These are phyloP conservation scores for Bauhinia variegata DNA, from an alignment of 306 rosid genomes.

Conservation along the genomic window DNA sequence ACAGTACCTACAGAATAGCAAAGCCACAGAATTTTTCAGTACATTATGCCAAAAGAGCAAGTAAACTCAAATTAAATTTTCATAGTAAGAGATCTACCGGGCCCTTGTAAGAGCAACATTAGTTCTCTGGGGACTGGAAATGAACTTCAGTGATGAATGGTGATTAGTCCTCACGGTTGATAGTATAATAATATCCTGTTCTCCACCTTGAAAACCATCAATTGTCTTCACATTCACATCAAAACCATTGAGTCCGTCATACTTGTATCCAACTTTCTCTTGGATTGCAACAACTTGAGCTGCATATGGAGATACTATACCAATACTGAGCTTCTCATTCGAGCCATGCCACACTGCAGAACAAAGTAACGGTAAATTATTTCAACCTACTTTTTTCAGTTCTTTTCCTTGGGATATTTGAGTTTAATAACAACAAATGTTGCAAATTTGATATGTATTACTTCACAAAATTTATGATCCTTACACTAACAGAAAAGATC, in stretches of 20 bases:
- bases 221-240: constrained; percentile 68
- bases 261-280: constrained; percentile 52
- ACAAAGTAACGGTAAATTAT: too few relatives aligned
- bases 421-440: too few relatives aligned
- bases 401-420: too few relatives aligned
- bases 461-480: too few relatives aligned
- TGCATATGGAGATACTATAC: constrained; percentile 86
- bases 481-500: too few relatives aligned
- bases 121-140: constrained; percentile 57
- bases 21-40: neutral
- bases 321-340: constrained; percentile 48
- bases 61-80: neutral
- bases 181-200: constrained; percentile 67
- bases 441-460: too few relatives aligned
- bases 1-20: constrained; percentile 56
- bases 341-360: constrained; percentile 58
- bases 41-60: neutral
- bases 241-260: constrained; percentile 51
- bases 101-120: constrained; percentile 93
- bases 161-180: constrained; percentile 70
- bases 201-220: constrained; percentile 89
- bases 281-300: constrained; percentile 70
- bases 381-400: too few relatives aligned
- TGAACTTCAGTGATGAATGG: constrained; percentile 47
- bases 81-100: constrained; percentile 45